Conservation (phyloP, 176 grass and related monocot species). For the Calamus simplicifolius region DNA sequence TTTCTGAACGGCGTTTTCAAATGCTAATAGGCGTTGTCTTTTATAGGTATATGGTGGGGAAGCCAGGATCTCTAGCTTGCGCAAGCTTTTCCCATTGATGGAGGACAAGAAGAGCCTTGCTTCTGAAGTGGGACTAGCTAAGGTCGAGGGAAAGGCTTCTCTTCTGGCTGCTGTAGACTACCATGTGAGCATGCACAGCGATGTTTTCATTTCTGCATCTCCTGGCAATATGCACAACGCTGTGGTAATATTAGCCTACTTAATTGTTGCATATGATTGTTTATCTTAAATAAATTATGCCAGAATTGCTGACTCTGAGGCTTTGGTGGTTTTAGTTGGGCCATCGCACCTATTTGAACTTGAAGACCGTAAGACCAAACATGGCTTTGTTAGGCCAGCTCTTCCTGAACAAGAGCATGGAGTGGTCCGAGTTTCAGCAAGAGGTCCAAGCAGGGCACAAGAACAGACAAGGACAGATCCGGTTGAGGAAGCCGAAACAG, state of each 20-base stretch:
- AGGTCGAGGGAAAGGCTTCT: conserved; percentile 80
- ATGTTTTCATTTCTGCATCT: conserved; percentile 85
- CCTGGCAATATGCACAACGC: conserved; percentile 98
- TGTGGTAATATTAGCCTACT: conserved; percentile 38
- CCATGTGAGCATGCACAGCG: conserved; percentile 65
- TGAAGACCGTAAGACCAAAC: conserved; percentile 85
- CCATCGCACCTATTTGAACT: conserved; percentile 62
- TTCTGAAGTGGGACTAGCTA: conserved; percentile 48
- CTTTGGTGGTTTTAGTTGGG: conserved; percentile 43
- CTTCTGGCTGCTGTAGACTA: conserved; percentile 85
- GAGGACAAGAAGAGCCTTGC: conserved; percentile 85
- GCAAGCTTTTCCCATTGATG: conserved; percentile 68
- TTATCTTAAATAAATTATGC: background rate
- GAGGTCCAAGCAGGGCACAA: conserved; percentile 63
- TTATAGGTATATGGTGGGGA: conserved; percentile 80
- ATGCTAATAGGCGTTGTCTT: conserved; percentile 10
- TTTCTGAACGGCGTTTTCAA: background rate
- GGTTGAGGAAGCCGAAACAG: conserved; percentile 77
- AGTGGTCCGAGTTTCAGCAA: conserved; percentile 64
- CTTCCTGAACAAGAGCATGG: conserved; percentile 81
- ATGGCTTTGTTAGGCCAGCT: conserved; percentile 80
- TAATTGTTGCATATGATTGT: background rate
- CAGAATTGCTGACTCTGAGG: background rate
- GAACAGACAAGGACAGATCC: conserved; percentile 66
- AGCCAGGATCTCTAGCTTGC: conserved; percentile 60